These are phyloP conservation scores for Viola pubescens DNA, from an alignment of 441 rosid genomes.

Conservation along the genomic window DNA sequence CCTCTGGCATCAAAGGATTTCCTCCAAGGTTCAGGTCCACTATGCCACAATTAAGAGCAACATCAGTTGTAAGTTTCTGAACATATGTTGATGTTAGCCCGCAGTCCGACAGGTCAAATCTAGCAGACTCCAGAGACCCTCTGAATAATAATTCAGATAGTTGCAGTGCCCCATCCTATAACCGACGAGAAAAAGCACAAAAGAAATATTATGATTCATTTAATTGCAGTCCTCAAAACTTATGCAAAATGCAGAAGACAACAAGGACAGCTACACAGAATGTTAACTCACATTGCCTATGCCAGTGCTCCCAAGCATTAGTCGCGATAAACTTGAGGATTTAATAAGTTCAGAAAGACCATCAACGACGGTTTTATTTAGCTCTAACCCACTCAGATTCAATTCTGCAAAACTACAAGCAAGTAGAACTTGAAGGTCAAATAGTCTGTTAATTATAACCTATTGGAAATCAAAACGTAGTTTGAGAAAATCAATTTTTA, in stretches of 20 bases:
- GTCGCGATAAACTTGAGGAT: constrained; percentile 53
- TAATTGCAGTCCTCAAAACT: background rate
- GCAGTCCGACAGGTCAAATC: constrained; percentile 75
- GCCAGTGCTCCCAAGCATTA: constrained; percentile 74
- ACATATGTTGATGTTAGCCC: constrained; percentile 45
- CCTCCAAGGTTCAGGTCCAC: constrained; percentile 75
- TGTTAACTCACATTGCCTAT: constrained; percentile 64
- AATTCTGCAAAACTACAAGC: constrained; percentile 66
- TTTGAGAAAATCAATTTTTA: constrained; percentile 1
- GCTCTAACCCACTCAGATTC: constrained; percentile 71
- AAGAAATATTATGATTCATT: background rate
- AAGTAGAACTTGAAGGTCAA: constrained; percentile 11
- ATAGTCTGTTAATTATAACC: background rate
- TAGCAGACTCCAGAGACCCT: constrained; percentile 52
- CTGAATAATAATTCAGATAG: constrained; percentile 51
- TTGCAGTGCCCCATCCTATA: constrained; percentile 68
- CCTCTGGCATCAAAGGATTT: constrained; percentile 66
- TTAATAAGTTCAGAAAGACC: constrained; percentile 66
- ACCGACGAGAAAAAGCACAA: constrained; percentile 1
- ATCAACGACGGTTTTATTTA: constrained; percentile 52
- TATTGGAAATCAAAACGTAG: constrained; percentile 4
- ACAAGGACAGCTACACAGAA: constrained; percentile 5
- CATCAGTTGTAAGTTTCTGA: constrained; percentile 31
- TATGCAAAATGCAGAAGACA: background rate
- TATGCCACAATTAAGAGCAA: constrained; percentile 38